Conservation (phyloP, 345 rosid genomes). For the Camelina neglecta region DNA sequence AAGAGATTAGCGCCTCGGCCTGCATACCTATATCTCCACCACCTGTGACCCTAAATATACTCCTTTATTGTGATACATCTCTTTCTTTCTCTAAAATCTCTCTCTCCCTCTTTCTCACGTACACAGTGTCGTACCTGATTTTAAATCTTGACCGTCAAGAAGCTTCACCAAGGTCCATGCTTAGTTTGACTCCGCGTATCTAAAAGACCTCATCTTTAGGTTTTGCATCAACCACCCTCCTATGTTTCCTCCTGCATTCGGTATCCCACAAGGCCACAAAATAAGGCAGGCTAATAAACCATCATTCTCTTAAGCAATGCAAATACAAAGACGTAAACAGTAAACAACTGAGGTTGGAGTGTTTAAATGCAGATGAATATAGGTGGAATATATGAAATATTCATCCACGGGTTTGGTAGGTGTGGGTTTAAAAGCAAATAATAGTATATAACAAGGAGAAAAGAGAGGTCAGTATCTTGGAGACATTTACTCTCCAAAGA, state of each 20-base stretch:
- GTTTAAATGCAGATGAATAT: conserved; percentile 19
- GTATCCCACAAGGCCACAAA: conserved; percentile 29
- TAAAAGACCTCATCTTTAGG: conserved; percentile 22
- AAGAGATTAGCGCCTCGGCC: conserved; percentile 52
- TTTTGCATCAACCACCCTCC: conserved; percentile 37
- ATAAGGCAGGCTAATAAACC: neutral
- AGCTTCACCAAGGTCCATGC: conserved; percentile 16
- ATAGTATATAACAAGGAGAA: conserved; percentile 24
- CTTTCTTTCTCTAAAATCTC: conserved; percentile 27
- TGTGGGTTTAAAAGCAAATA: conserved; percentile 30
- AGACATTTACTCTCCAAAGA: conserved; percentile 35
- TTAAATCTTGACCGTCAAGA: conserved; percentile 35
- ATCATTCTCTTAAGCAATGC: conserved; percentile 20
- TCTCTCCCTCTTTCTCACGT: conserved; percentile 35
- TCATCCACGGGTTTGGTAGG: conserved; percentile 37
- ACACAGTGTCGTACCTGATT: conserved; percentile 35
- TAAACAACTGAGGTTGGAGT: conserved; percentile 9
- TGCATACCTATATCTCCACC: conserved; percentile 47
- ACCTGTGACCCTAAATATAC: conserved; percentile 49
- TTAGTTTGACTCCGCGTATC: conserved; percentile 33
- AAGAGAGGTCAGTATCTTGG: conserved; percentile 18
- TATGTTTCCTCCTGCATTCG: conserved; percentile 38
- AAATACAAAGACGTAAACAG: conserved; percentile 11
- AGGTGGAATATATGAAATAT: conserved; percentile 27
- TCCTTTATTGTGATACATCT: conserved; percentile 46